phyloP scores from a whole-genome alignment of 371 early-diverging fungal species.

The Rhizopus microsporus region DNA sequence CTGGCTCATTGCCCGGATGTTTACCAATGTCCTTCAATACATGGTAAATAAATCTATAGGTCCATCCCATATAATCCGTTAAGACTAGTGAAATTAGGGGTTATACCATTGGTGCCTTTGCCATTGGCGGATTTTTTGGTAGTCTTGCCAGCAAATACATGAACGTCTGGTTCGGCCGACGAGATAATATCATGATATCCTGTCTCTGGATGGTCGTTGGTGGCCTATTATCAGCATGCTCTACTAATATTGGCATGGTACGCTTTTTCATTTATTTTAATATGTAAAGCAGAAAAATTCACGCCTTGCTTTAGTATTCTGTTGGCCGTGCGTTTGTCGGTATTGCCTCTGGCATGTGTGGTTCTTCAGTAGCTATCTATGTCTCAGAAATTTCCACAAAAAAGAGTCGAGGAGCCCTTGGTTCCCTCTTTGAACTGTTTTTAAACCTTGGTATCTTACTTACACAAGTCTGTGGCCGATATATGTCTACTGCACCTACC shows the following conservation, averaged over 20 bases:
- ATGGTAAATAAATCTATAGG: slow-evolving; percentile 23
- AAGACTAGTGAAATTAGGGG: slow-evolving; percentile 28
- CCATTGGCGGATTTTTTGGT: slow-evolving; percentile 52
- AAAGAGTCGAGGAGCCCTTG: slow-evolving; percentile 73
- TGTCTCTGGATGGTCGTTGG: slow-evolving; percentile 40
- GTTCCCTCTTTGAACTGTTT: slow-evolving; percentile 47
- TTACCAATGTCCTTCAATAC: slow-evolving; percentile 42
- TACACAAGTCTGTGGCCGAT: slow-evolving; percentile 65
- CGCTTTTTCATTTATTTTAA: neutral
- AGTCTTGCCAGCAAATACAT: slow-evolving; percentile 39
- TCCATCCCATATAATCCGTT: neutral
- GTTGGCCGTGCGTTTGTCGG: slow-evolving; percentile 90
- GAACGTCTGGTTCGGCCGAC: slow-evolving; percentile 42
- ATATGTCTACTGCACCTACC: slow-evolving; percentile 56
- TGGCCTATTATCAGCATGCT: slow-evolving; percentile 39
- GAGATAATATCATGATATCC: slow-evolving; percentile 44
- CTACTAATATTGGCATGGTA: slow-evolving; percentile 48
- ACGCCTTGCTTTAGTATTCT: slow-evolving; percentile 28
- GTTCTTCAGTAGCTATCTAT: slow-evolving; percentile 65
- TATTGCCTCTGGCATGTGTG: slow-evolving; percentile 75
- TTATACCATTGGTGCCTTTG: slow-evolving; percentile 46
- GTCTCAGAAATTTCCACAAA: slow-evolving; percentile 84
- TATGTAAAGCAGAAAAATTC: too few relatives aligned
- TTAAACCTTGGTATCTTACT: slow-evolving; percentile 81
- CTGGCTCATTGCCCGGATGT: slow-evolving; percentile 38